phyloP scores from a whole-genome alignment of 805 yeast genomes.

The Ogataea dorogensis region DNA sequence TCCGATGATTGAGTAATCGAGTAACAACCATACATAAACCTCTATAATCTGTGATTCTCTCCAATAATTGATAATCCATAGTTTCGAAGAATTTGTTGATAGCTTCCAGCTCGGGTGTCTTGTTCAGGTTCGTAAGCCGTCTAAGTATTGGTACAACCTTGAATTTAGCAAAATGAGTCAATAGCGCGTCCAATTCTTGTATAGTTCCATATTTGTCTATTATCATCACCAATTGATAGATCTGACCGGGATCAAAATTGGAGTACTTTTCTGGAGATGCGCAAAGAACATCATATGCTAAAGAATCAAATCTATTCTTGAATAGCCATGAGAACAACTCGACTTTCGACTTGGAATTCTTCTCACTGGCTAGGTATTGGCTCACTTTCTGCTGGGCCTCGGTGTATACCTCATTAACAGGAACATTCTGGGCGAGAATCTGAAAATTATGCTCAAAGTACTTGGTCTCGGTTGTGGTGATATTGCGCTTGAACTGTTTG shows the following conservation, averaged over 20 bases:
- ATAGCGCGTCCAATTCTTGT: slow-evolving; percentile 18
- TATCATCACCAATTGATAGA: slow-evolving; percentile 15
- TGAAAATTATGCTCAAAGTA: slow-evolving; percentile 30
- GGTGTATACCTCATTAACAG: not conserved
- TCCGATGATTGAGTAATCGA: not conserved
- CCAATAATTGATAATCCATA: not conserved
- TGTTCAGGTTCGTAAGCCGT: slow-evolving; percentile 1
- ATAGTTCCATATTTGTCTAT: slow-evolving; percentile 26
- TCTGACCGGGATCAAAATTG: slow-evolving; percentile 13
- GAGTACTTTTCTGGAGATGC: slow-evolving; percentile 13
- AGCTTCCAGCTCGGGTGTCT: slow-evolving; percentile 2
- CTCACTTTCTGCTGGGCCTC: slow-evolving; percentile 9
- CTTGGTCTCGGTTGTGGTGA: slow-evolving; percentile 22
- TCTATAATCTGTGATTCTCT: not conserved
- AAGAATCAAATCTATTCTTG: slow-evolving; percentile 16
- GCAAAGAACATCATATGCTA: slow-evolving; percentile 15
- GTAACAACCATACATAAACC: slow-evolving; percentile 5
- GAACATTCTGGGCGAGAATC: slow-evolving; percentile 13
- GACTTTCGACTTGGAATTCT: slow-evolving; percentile 11
- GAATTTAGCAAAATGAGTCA: slow-evolving; percentile 18
- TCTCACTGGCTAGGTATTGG: not conserved
- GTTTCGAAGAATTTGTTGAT: slow-evolving; percentile 2
- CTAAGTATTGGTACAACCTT: too few relatives aligned
- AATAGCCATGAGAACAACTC: slow-evolving; percentile 25
- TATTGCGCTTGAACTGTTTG: slow-evolving; percentile 19